Base-by-base conservation (phyloP, 2,329 filamentous ascomycete species). In the Chaetothyriales sp. region DNA sequence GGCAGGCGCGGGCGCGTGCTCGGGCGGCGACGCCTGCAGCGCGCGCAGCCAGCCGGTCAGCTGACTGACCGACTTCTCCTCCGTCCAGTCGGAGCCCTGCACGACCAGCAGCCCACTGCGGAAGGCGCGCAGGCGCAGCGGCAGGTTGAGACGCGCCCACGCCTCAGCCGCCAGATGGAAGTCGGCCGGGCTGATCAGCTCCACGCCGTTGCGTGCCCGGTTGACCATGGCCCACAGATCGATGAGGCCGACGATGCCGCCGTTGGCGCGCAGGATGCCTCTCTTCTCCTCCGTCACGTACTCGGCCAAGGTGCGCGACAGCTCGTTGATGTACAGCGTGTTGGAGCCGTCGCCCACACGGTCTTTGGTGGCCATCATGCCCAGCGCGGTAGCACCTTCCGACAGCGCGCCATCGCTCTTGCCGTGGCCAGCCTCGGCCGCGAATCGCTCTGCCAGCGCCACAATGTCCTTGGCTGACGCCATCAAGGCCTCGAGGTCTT, bases 221-320 rank as follows among this genome's bases (percentile, higher is more conserved):
- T 98, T 98, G 73, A 97, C 97, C 58, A 94, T 81, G 25, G 89
- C 87, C 89, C 89, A 95, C 0, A 95, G 75, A 64, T 95, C 89
- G 10, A 95, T 88, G 1, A 95, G 74, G 40, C 81, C 90, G 65
- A 95, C 86, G 60, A 94, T 92, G 1, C 89, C 89, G 4, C 89
- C 89, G 47, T 89, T 85, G 56, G 80, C 82, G 52, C 81, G 81
- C 19, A 95, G 72, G 1, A 95, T 77, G 0, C 86, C 86, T 51
- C 85, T 77, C 2, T 82, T 75, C 65, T 95, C 89, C 65, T 95
- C 89, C 0, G 87, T 90, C 9, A 95, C 72, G 62, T 90, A 95
- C 66, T 95, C 89, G 6, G 89, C 89, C 4, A 95, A 68, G 61
- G 89, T 90, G 33, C 88, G 79, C 4, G 89, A 81, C 44, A 95